phyloP scores from a whole-genome alignment of 169 alveolate genomes.

The Plasmodium knowlesi region DNA sequence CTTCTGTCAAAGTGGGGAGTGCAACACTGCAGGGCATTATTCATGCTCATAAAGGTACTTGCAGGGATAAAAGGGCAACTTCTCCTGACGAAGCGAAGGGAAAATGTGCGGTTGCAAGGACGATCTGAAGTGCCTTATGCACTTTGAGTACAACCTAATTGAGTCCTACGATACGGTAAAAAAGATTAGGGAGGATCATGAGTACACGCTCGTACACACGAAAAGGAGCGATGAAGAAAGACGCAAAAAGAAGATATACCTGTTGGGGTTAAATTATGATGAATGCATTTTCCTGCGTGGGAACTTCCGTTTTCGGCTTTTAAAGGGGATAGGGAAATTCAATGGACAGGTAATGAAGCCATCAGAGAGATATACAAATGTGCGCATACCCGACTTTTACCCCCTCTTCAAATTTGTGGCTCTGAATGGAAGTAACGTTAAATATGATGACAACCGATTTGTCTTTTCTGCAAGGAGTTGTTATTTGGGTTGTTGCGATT shows the following conservation, averaged over 20 bases:
- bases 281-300: constrained; percentile 64
- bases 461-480: background rate
- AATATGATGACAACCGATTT: constrained; percentile 24
- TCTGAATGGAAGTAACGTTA: constrained; percentile 23
- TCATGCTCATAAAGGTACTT: background rate
- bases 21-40: background rate
- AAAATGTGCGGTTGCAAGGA: constrained; percentile 9
- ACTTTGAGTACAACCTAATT: constrained; percentile 40
- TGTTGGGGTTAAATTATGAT: constrained; percentile 70
- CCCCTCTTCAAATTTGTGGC: constrained; percentile 41
- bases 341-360: constrained; percentile 48
- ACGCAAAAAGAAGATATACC: constrained; percentile 25
- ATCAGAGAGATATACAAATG: constrained; percentile 38
- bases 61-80: background rate
- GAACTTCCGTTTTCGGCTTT: constrained; percentile 57
- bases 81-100: background rate
- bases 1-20: too few species aligned
- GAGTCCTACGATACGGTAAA: constrained; percentile 42
- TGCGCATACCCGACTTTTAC: constrained; percentile 38
- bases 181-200: constrained; percentile 2
- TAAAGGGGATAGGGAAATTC: constrained; percentile 50
- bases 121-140: constrained; percentile 1
- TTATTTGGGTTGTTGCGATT: background rate
- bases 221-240: background rate
- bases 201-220: constrained; percentile 15